These are phyloP conservation scores for Debaryomycetaceae sp. DNA, from an alignment of 1,139 yeast genomes.

Conservation along the genomic window DNA sequence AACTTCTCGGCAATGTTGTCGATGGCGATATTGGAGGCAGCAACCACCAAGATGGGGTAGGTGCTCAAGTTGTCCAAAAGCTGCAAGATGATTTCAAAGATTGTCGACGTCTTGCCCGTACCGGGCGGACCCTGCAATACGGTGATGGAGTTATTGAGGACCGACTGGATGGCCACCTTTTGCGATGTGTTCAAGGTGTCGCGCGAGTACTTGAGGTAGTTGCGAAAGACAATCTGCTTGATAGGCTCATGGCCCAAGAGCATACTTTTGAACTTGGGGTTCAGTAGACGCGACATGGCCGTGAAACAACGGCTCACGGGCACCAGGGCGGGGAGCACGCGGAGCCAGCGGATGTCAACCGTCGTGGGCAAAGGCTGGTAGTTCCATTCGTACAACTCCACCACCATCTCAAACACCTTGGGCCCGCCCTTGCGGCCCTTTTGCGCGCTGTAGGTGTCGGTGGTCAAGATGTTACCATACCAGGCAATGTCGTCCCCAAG, in stretches of 20 bases:
- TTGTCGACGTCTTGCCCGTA: slow-evolving; percentile 64
- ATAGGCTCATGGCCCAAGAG: slow-evolving; percentile 59
- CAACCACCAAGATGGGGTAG: slow-evolving; percentile 66
- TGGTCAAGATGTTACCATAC: slow-evolving; percentile 46
- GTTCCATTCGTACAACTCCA: slow-evolving; percentile 58
- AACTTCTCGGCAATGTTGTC: slow-evolving; percentile 74
- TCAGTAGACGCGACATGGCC: slow-evolving; percentile 59
- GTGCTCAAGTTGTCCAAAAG: slow-evolving; percentile 51
- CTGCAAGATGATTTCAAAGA: slow-evolving; percentile 62
- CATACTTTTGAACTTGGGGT: slow-evolving; percentile 55
- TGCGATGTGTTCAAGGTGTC: slow-evolving; percentile 59
- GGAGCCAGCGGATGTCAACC: slow-evolving; percentile 35
- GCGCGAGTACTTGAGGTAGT: slow-evolving; percentile 46
- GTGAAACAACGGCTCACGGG: slow-evolving; percentile 59
- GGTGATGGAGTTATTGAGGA: slow-evolving; percentile 61
- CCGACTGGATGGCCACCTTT: slow-evolving; percentile 63
- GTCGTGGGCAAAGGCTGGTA: slow-evolving; percentile 42
- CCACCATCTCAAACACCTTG: slow-evolving; percentile 37
- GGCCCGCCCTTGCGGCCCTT: slow-evolving; percentile 11
- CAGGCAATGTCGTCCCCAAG: slow-evolving; percentile 34
- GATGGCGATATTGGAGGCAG: slow-evolving; percentile 73
- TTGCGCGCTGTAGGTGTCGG: slow-evolving; percentile 17
- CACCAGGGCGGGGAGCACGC: slow-evolving; percentile 57
- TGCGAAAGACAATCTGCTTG: slow-evolving; percentile 53
- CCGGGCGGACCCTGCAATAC: slow-evolving; percentile 69